Evolutionary conservation across 352 stramenopile genomes (phyloP), one percentile per base, ranked within the genome.

Genomic region (Globisporangium irregulare): DNA sequence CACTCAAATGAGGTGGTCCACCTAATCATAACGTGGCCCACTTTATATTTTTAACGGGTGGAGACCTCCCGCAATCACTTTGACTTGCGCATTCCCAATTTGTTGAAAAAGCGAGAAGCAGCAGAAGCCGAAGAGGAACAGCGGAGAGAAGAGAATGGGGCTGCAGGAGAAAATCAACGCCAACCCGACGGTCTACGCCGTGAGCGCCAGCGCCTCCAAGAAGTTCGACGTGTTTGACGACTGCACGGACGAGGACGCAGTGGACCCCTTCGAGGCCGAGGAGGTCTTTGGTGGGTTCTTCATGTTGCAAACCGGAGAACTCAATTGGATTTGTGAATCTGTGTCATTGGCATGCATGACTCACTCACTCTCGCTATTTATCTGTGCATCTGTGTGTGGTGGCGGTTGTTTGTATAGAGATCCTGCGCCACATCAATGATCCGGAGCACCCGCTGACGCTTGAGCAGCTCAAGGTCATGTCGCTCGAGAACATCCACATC

Each of bases 391-490:
- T 36, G 5, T 36, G 32, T 36, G 32, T 36, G 32, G 32, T 32
- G 2, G 27, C 4, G 27, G 2, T 6, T 32, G 27, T 32, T 9
- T 36, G 32, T n/a, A 5, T 68, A 95, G 87, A 95, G 78, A 90
- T 89, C 20, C 75, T 95, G 59, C 84, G 90, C 48, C 84, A 97
- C 68, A 84, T 98, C 69, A 98, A 98, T 70, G 93, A 98, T 72
- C 93, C 93, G 20, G 93, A 98, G 78, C 93, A 98, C 71, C 92
- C 93, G 29, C 78, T 98, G 46, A 98, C 93, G 34, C 81, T 98
- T 36, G 93, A 98, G 78, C 92, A 98, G 73, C 82, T 98, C 53
- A 97, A 98, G 70, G 93, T 98, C 55, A 91, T 97, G 77, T 82
- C 90, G 63, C 77, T 94, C 7, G 91, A 97, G 69, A 97, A 97